These are phyloP conservation scores for Hypoxylon cercidicola DNA, from an alignment of 495 filamentous ascomycete genomes.

Conservation along the genomic window DNA sequence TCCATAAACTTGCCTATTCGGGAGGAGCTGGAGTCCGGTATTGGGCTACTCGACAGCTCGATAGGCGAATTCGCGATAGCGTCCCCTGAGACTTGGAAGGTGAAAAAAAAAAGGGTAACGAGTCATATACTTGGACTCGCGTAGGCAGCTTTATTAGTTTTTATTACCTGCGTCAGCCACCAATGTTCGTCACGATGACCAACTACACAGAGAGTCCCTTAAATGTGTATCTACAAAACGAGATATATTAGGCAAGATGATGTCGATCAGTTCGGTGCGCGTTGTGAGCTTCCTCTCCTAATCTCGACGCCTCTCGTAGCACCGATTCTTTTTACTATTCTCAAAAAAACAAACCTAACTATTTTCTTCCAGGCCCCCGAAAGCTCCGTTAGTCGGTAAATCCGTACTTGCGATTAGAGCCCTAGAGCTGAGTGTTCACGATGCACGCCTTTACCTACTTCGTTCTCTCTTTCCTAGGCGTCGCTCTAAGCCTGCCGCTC, in stretches of 20 bases:
- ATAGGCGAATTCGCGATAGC: slow-evolving; percentile 21
- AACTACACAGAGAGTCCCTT: slow-evolving; percentile 4
- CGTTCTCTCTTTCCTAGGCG: slow-evolving; percentile 32
- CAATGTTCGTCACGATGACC: slow-evolving; percentile 10
- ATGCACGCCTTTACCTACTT: slow-evolving; percentile 36
- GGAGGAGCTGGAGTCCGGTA: slow-evolving; percentile 31
- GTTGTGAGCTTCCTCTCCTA: background rate
- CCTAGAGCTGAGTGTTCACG: slow-evolving; percentile 4
- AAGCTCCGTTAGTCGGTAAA: slow-evolving; percentile 10
- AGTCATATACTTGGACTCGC: background rate
- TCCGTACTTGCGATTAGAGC: background rate
- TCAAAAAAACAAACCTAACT: slow-evolving; percentile 12
- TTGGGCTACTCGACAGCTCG: slow-evolving; percentile 14
- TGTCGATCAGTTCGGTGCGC: slow-evolving; percentile 24
- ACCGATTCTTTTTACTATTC: background rate
- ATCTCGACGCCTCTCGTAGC: slow-evolving; percentile 7
- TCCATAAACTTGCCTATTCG: slow-evolving; percentile 29
- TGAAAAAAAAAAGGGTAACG: too few species aligned
- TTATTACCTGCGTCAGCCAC: slow-evolving; percentile 34
- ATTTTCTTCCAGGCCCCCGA: background rate
- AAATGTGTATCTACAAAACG: slow-evolving; percentile 14
- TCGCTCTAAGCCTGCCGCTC: slow-evolving; percentile 19
- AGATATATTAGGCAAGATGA: slow-evolving; percentile 33
- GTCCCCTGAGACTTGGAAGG: slow-evolving; percentile 24
- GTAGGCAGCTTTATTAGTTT: slow-evolving; percentile 28